Evolutionary conservation across 2,329 filamentous ascomycete species (phyloP).

Genomic region (Zymoseptoria crescenta): DNA sequence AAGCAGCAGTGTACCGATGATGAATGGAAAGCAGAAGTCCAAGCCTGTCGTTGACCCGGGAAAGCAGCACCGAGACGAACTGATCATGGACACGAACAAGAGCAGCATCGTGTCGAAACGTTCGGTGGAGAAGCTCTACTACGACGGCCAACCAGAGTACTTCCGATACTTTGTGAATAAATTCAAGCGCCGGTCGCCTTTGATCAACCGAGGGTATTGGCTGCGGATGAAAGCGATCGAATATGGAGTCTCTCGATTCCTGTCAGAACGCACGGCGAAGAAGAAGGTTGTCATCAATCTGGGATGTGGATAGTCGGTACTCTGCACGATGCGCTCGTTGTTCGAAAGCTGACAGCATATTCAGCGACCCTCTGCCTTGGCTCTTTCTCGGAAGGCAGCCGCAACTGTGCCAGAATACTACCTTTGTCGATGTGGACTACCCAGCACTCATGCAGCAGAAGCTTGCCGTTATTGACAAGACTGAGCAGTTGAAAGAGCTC

Average conservation of each 20-base stretch:
- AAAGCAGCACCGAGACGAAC: conserved; percentile 27
- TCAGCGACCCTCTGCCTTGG: conserved; percentile 79
- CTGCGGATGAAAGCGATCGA: conserved; percentile 78
- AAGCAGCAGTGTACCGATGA: conserved; percentile 15
- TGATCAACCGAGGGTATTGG: conserved; percentile 88
- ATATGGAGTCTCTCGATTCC: conserved; percentile 63
- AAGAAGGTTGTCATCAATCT: conserved; percentile 72
- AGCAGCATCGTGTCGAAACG: conserved; percentile 89
- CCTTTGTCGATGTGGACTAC: conserved; percentile 82
- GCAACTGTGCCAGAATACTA: conserved; percentile 48
- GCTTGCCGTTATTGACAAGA: conserved; percentile 56
- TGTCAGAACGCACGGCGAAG: conserved; percentile 49
- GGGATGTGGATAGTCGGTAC: conserved; percentile 73
- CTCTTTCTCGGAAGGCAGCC: conserved; percentile 65
- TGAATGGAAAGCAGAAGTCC: conserved; percentile 5
- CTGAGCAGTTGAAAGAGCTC: conserved; percentile 50
- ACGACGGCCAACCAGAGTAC: conserved; percentile 68
- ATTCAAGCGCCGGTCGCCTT: conserved; percentile 70
- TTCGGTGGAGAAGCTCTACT: conserved; percentile 85
- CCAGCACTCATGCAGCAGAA: conserved; percentile 72
- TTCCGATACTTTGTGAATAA: conserved; percentile 83
- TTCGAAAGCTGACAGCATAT: conserved; percentile 9
- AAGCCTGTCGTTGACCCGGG: conserved; percentile 13
- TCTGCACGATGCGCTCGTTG: neutral
- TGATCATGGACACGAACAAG: conserved; percentile 60